phyloP scores from a whole-genome alignment of 192 early-diverging fungal genomes.

The Thamnidium elegans region DNA sequence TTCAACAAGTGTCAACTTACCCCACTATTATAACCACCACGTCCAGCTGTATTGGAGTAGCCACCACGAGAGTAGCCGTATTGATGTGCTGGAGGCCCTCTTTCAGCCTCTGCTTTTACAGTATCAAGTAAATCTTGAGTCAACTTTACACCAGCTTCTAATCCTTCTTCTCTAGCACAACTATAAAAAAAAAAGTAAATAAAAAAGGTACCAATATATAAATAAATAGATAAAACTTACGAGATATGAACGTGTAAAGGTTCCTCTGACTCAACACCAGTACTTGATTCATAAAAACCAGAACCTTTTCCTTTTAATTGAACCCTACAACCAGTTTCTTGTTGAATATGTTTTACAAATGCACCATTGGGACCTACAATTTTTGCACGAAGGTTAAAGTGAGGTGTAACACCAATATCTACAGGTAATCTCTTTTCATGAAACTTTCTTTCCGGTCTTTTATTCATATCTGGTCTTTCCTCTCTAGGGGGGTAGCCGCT shows the following conservation, averaged over 20 bases:
- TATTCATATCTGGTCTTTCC: neutral
- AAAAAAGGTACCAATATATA: neutral
- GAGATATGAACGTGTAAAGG: conserved; percentile 81
- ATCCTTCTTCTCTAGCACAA: conserved; percentile 59
- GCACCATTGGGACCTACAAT: conserved; percentile 77
- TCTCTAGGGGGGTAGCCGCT: conserved; percentile 15
- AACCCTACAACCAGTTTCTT: conserved; percentile 71
- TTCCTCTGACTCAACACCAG: conserved; percentile 67
- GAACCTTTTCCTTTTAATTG: conserved; percentile 84
- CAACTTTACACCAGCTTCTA: conserved; percentile 65
- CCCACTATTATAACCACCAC: conserved; percentile 11
- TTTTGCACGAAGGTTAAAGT: conserved; percentile 83
- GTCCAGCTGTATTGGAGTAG: neutral
- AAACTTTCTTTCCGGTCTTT: conserved; percentile 39
- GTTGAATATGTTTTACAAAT: conserved; percentile 88
- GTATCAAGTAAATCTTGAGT: conserved; percentile 79
- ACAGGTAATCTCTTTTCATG: conserved; percentile 69
- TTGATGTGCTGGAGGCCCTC: conserved; percentile 28
- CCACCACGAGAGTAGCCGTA: conserved; percentile 36
- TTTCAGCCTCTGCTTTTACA: conserved; percentile 67
- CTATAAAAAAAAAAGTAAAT: conserved; percentile 37
- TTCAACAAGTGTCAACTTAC: conserved; percentile 21
- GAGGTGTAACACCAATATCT: conserved; percentile 69
- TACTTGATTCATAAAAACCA: conserved; percentile 65
- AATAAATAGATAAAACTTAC: conserved; percentile 40